Evolutionary conservation across 2,329 filamentous ascomycete species (phyloP), one percentile per base, ranked within the genome.

Genomic region (Penicillium sp.): DNA sequence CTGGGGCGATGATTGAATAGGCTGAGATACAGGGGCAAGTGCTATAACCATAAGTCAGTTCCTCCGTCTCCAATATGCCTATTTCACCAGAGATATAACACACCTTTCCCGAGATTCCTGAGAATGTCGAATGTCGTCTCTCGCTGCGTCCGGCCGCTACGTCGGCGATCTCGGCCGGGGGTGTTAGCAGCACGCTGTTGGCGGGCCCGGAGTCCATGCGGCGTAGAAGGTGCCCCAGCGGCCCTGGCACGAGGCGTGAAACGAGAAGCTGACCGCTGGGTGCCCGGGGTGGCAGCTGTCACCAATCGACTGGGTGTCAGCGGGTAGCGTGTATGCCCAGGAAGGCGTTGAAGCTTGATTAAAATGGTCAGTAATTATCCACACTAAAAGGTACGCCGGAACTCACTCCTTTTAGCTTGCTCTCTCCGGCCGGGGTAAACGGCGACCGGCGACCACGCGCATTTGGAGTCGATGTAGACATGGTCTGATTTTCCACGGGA

Each of bases 101-200:
- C 72, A 79, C 81, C 73, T 75, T 73, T 81, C 49, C 81, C 82
- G 8, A 85, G 67, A 49, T 81, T 79, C 45, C 77, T 73, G 49
- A 84, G 65, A 24, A 81, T 76, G 62, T 83, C 81, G 59, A 83
- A 78, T 4, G 81, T 81, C 6, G 82, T 84, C 64, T 84, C 81
- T 39, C 81, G 70, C 62, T 81, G 77, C 51, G 79, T 59, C 32
- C 79, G 71, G 24, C 77, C 77, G 56, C 81, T 83, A 56, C 78
- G 74, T 51, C 81, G 69, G 43, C 78, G 75, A 60, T 81, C 75
- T 11, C 79, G 76, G 32, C 72, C 75, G 18, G 81, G 79, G 2
- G 81, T 82, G 58, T 77, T 77, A 5, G 77, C 78, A 11, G 79
- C 79, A 61, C 81, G 80, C 61, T 82, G 78, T 67, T 83, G 78